Evolutionary conservation across 2,329 filamentous ascomycete species (phyloP), one percentile per base, ranked within the genome.

Genomic region (Colletotrichum sp.): DNA sequence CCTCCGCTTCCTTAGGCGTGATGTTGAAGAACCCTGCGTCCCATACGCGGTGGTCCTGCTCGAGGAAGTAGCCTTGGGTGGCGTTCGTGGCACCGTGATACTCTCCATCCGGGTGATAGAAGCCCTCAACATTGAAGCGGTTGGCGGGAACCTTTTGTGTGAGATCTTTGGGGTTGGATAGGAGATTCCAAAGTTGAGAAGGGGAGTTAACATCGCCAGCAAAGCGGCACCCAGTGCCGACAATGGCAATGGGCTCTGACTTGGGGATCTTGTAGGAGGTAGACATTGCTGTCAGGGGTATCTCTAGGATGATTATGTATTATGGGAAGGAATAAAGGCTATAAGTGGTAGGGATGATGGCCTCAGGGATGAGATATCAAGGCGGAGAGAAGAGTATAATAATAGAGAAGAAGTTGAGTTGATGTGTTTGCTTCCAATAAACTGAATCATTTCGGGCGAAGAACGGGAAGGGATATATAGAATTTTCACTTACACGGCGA

Each of bases 21-120:
- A 83, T 84, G 34, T 82, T 82, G 81, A 88, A 88, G 80, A 88
- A 88, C 3, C 79, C 77, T 30, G 85, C 79, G 76, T 88, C 87
- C 69, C 87, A 87, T 24, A 68, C 67, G 5, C 78, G 77, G 5
- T 84, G 69, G 71, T 84, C 80, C 8, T 80, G 71, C 18, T 82
- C 79, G n/a, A 77, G 72, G 10, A 75, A 77, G 63, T 77, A 77
- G 5, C 71, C 75, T 8, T 77, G 66, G 13, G 75, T 77, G 36
- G 75, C 71, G 21, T 77, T 77, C 1, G 71, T 77, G 26, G 75
- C 72, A 15, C 75, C 75, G 7, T 77, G 75, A 26, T 77, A 77
- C 16, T 77, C 75, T 28, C 79, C 79, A 62, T 85, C 77, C 8
- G 76, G 67, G 55, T 83, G 81, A 65, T 80, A 82, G 68, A 78